A percentile compares a stretch with the other conserved stretches of the same genome.
These are phyloP conservation scores for Dothiorella sarmentorum DNA, from an alignment of 2,329 filamentous ascomycete genomes.

Conservation along the genomic window DNA sequence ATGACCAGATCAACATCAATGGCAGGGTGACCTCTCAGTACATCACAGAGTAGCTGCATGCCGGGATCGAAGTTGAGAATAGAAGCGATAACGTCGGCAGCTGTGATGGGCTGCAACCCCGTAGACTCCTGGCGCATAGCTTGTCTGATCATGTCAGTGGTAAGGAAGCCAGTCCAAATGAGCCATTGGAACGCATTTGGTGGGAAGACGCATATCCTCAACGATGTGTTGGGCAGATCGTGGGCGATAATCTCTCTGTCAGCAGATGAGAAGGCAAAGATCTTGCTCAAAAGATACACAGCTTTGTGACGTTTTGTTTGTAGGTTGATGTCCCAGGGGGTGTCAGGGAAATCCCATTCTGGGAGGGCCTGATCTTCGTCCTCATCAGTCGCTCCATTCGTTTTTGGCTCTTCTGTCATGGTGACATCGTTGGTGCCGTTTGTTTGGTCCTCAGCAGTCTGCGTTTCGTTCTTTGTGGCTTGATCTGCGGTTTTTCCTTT, in stretches of 20 bases:
- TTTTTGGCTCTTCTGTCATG: neutral
- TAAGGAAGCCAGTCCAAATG: constrained; percentile 53
- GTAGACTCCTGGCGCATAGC: constrained; percentile 32
- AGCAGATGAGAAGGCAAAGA: constrained; percentile 39
- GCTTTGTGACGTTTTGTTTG: constrained; percentile 64
- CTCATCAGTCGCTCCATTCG: constrained; percentile 5
- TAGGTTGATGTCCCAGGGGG: constrained; percentile 44
- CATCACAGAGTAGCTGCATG: constrained; percentile 62
- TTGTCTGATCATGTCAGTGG: constrained; percentile 43
- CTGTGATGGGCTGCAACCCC: constrained; percentile 47
- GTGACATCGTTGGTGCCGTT: constrained; percentile 3
- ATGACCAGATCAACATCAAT: constrained; percentile 65
- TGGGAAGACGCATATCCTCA: constrained; percentile 39
- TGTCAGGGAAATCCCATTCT: constrained; percentile 47
- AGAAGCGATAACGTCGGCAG: constrained; percentile 60
- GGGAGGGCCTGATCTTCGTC: constrained; percentile 25
- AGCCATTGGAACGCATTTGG: constrained; percentile 57
- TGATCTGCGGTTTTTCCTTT: neutral
- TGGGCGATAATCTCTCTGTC: constrained; percentile 28
- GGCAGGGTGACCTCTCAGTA: constrained; percentile 60
- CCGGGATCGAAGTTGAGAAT: constrained; percentile 65
- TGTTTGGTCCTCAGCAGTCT: neutral
- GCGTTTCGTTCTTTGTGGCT: no score
- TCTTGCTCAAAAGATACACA: constrained; percentile 49
- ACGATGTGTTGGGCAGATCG: constrained; percentile 1